Evolutionary conservation across 208 protist genomes (phyloP), one percentile per base, ranked within the genome.

Genomic region (Porcisia hertigi): DNA sequence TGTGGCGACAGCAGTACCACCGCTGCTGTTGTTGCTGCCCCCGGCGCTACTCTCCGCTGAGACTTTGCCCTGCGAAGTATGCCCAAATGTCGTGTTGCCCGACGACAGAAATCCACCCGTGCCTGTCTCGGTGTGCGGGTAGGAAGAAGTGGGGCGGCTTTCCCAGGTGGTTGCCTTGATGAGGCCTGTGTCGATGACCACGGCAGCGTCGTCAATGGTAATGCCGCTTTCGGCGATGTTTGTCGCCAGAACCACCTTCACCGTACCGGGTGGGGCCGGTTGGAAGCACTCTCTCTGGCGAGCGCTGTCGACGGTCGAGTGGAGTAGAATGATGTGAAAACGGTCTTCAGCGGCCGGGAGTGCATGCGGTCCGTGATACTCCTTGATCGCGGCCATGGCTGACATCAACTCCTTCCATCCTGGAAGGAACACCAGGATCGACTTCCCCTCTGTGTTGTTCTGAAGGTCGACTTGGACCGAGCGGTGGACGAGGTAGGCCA

Each of bases 381-480:
- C 69, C 64, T 90, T 88, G 75, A 94, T 83, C 76, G 97, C 81
- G 78, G 88, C 47, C 69, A 84, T 81, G 60, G 88, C 80, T 74
- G 88, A 59, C 85, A 86, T 12, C 60, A 99, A 98, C 70, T 99
- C 99, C 79, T 98, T 95, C 92, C 99, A 98, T 52, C 99, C 99
- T 1, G 99, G 99, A 2, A 99, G 87, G 81, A 99, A 99, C 1
- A 99, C 82, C 11, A 99, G 93, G 69, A 99, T 97, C 70, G 99
- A 99, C 75, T 94, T 94, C n/a, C 86, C 88, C 8, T 54, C 58
- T 2, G 75, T 64, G 5, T 86, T 73, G 36, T 84, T 77, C 25
- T 73, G 23, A 75, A 95, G 75, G 80, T 96, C 86, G 6, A 76
- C 73, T 18, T 65, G 60, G 18, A 92, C 77, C 49, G 85, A 85